A percentile compares a stretch with the other conserved stretches of the same genome.
phyloP scores from a whole-genome alignment of 1,284 basidiomycete genomes.

The Malassezia restricta region DNA sequence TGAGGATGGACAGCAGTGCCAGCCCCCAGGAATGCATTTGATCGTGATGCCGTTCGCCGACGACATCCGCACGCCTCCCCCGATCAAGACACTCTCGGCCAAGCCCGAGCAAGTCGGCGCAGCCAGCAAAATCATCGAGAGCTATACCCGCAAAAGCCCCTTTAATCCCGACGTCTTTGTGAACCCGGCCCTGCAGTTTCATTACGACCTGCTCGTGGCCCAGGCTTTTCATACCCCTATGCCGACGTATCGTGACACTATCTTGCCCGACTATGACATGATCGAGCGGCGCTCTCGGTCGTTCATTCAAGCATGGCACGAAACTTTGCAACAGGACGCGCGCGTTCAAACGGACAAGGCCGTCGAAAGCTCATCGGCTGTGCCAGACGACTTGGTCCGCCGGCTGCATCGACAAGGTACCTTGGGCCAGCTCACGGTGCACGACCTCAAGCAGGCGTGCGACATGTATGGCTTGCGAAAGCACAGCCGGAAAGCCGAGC shows the following conservation, averaged over 20 bases:
- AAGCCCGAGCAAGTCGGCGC: constrained; percentile 58
- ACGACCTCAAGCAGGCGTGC: constrained; percentile 22
- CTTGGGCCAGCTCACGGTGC: constrained; percentile 1
- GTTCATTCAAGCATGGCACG: constrained; percentile 65
- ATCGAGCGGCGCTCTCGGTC: constrained; percentile 64
- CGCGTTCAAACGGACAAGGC: constrained; percentile 3
- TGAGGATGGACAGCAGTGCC: constrained; percentile 60
- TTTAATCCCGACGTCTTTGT: constrained; percentile 82
- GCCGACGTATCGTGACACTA: constrained; percentile 61
- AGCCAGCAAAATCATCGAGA: constrained; percentile 65
- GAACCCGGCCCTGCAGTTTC: constrained; percentile 72
- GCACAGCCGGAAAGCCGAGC: constrained; percentile 34
- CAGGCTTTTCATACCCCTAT: constrained; percentile 66
- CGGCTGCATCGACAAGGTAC: constrained; percentile 1
- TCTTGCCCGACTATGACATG: constrained; percentile 62
- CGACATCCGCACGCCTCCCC: constrained; percentile 59
- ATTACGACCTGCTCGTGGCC: constrained; percentile 79
- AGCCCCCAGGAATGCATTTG: constrained; percentile 82
- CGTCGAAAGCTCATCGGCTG: neutral
- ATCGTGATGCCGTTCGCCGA: constrained; percentile 84
- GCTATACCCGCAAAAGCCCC: constrained; percentile 62
- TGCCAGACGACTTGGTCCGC: neutral
- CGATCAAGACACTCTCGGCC: constrained; percentile 49
- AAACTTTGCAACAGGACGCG: constrained; percentile 55
- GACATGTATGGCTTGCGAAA: constrained; percentile 28